Percentiles rank a stretch among this genome's conserved stretches.
Evolutionary conservation across 176 grass and related monocot species (phyloP).

Genomic region (Avena eriantha): DNA sequence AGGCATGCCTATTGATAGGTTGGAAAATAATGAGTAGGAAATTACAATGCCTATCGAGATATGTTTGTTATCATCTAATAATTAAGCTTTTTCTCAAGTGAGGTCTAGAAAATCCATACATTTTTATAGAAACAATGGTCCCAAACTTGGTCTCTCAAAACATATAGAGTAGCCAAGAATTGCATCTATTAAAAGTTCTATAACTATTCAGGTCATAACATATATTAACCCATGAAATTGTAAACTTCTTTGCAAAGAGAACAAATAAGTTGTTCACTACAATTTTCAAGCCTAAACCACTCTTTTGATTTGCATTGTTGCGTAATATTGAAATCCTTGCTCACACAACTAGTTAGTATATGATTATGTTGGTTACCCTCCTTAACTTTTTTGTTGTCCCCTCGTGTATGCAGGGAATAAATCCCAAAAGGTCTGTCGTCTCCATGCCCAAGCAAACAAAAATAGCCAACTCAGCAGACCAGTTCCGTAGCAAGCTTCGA

Average conservation of each 20-base stretch:
- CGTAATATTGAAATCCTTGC: too few species aligned
- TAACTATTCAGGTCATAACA: too few species aligned
- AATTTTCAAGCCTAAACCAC: too few species aligned
- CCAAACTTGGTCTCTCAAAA: too few species aligned
- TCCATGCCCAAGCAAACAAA: neutral
- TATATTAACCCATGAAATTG: too few species aligned
- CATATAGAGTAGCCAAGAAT: too few species aligned
- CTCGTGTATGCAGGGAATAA: neutral
- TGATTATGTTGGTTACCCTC: neutral
- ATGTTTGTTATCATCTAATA: neutral
- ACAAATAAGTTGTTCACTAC: too few species aligned
- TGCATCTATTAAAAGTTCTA: too few species aligned
- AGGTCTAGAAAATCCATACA: neutral
- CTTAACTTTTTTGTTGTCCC: neutral
- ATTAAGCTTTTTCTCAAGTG: neutral
- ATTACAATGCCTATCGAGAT: too few species aligned
- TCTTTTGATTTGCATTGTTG: too few species aligned
- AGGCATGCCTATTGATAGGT: neutral
- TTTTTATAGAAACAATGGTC: too few species aligned
- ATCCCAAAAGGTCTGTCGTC: neutral
- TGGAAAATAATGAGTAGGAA: neutral
- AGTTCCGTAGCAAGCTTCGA: neutral
- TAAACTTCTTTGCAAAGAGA: too few species aligned
- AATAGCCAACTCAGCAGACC: neutral
- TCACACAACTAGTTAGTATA: neutral